A percentile compares a stretch with the other conserved stretches of the same genome.
These are phyloP conservation scores for Dendrobium huoshanense DNA, from an alignment of 106 monocot genomes.

Conservation along the genomic window DNA sequence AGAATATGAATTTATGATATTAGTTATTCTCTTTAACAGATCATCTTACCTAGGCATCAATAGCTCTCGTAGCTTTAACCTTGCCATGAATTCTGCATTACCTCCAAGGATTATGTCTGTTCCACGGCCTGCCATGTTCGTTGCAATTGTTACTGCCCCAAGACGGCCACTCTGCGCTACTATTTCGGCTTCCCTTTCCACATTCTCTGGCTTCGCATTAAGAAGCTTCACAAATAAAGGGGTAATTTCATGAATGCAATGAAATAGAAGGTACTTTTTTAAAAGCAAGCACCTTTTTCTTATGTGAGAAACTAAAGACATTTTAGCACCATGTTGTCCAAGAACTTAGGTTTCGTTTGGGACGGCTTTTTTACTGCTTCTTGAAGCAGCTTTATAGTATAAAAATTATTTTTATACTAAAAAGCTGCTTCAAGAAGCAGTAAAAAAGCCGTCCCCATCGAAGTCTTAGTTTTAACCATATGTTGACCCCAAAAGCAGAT, in stretches of 20 bases:
- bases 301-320: background rate
- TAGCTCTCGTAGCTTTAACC: conserved; percentile 86
- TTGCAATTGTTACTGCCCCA: conserved; percentile 95
- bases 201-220: conserved; percentile 99
- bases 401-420: too few relatives aligned
- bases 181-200: conserved; percentile 98
- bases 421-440: too few relatives aligned
- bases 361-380: too few relatives aligned
- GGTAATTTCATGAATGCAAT: background rate
- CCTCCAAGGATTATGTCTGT: conserved; percentile 99
- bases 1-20: conserved; percentile 1
- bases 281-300: background rate
- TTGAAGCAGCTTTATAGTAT: too few relatives aligned
- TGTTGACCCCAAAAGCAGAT: too few relatives aligned
- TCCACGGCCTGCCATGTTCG: conserved; percentile 99
- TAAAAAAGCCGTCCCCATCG: too few relatives aligned
- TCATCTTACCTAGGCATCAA: conserved; percentile 83
- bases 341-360: background rate
- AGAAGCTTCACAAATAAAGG: conserved; percentile 49
- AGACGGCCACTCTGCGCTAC: conserved; percentile 95
- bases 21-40: background rate
- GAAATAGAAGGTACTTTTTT: background rate
- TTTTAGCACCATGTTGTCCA: background rate
- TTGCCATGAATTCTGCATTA: conserved; percentile 98
- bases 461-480: background rate